Percentiles rank a stretch among this genome's conserved stretches.
phyloP scores from a whole-genome alignment of 2,329 filamentous ascomycete species.

The Neonectria sp. region DNA sequence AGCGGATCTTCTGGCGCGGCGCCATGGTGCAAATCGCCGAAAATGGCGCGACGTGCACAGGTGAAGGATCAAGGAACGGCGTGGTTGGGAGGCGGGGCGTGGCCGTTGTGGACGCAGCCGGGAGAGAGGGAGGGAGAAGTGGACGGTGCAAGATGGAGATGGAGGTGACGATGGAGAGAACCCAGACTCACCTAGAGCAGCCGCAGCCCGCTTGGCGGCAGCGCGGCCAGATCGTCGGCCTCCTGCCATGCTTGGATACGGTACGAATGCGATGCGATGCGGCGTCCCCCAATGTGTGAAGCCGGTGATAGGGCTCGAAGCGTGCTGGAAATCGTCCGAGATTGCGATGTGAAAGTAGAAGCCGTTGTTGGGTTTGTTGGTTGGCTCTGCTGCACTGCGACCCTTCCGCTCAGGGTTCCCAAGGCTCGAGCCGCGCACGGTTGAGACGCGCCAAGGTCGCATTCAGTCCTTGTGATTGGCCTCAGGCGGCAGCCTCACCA shows the following conservation, averaged over 20 bases:
- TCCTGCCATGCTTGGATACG: constrained; percentile 52
- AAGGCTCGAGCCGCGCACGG: constrained; percentile 40
- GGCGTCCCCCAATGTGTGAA: constrained; percentile 24
- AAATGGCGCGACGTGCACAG: constrained; percentile 19
- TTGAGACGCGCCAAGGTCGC: constrained; percentile 46
- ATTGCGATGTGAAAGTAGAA: constrained; percentile 30
- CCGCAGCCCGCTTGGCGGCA: constrained; percentile 67
- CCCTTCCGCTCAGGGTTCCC: constrained; percentile 9
- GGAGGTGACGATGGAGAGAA: constrained; percentile 30
- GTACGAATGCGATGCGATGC: constrained; percentile 33
- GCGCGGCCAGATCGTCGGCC: constrained; percentile 68
- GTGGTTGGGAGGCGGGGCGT: constrained; percentile 8
- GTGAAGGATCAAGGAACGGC: neutral
- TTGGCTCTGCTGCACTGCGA: constrained; percentile 27
- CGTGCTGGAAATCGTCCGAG: constrained; percentile 23
- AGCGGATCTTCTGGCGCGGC: constrained; percentile 48
- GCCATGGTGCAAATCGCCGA: constrained; percentile 42
- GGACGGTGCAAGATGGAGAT: constrained; percentile 20
- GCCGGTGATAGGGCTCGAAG: constrained; percentile 33
- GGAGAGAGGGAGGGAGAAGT: constrained; percentile 8
- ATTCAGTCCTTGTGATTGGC: constrained; percentile 47
- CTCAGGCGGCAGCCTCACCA: constrained; percentile 8
- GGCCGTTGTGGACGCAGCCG: constrained; percentile 1
- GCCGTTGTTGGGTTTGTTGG: constrained; percentile 32
- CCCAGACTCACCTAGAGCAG: constrained; percentile 64